Evolutionary conservation across 2,329 filamentous ascomycete species (phyloP), one percentile per base, ranked within the genome.

Genomic region (Stemphylium beticola): DNA sequence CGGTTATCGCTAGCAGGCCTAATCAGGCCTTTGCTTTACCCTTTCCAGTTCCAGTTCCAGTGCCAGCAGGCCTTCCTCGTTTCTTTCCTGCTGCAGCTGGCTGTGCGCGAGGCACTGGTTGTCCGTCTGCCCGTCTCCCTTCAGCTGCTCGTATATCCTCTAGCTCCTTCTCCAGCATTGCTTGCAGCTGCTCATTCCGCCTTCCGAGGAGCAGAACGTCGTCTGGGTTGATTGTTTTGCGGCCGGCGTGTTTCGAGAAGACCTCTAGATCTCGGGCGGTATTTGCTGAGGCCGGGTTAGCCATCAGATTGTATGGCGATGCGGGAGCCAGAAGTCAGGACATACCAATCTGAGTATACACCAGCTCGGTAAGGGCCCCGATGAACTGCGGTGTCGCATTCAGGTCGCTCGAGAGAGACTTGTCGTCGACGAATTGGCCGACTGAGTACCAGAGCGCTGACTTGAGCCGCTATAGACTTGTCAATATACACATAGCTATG

Each of bases 311-410:
- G 14, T 26, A 29, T 1, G 32, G 1, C 10, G n/a, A 18, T 42
- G n/a, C 6, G n/a, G 6, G 14, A 8, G 37, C 10, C 15, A 48
- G 31, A 50, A 41, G 20, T 34, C 22, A n/a, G 64, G 0, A 31
- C 76, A 41, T 81, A 93, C 92, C 90, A 46, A 96, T 89, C 64
- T 96, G 92, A 1, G 87, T 84, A 87, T 91, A 96, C 7, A 93
- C 89, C 75, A 96, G 85, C 74, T 96, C 92, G 0, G 91, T 95
- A 69, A 77, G 53, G 2, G 75, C 75, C 8, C 89, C 92, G 64
- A 96, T 96, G 74, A 96, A 96, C 69, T 96, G 92, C 1, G 91
- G 91, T 22, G 93, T 96, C 6, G 93, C 91, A 75, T 96, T 97
- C 60, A 91, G 84, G 70, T 90, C 86, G 24, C 87, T 81, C 52